A percentile compares a stretch with the other conserved stretches of the same genome.
Evolutionary conservation across 176 grass and related monocot species (phyloP).

Genomic region (Saccharum spontaneum): DNA sequence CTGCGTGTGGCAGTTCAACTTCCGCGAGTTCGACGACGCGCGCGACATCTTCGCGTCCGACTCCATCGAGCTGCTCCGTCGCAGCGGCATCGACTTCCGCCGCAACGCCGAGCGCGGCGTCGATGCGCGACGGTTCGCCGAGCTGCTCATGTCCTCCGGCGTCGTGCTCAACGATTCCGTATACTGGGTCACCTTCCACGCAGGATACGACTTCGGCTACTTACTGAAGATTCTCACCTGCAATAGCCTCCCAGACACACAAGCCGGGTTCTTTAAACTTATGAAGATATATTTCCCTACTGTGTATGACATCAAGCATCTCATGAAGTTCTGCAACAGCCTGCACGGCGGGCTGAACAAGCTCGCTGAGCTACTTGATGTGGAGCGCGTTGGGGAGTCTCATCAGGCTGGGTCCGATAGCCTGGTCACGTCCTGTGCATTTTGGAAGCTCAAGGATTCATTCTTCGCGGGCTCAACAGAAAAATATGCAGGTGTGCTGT

Average conservation of each 20-base stretch:
- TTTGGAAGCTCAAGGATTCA: constrained; percentile 81
- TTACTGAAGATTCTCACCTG: constrained; percentile 91
- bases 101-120: constrained; percentile 72
- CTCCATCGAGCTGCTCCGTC: constrained; percentile 90
- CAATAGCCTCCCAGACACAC: constrained; percentile 75
- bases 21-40: constrained; percentile 85
- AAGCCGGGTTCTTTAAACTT: constrained; percentile 69
- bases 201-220: constrained; percentile 89
- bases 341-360: constrained; percentile 95
- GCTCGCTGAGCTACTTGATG: constrained; percentile 84
- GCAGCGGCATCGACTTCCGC: constrained; percentile 89
- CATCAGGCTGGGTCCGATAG: constrained; percentile 97
- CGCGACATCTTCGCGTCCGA: constrained; percentile 76
- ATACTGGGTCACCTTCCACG: constrained; percentile 93
- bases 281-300: constrained; percentile 95
- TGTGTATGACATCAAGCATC: constrained; percentile 93
- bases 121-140: constrained; percentile 62
- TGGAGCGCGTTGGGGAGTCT: constrained; percentile 91
- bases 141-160: constrained; percentile 95
- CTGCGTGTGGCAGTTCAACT: constrained; percentile 97
- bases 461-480: constrained; percentile 82
- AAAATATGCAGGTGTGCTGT: constrained; percentile 95
- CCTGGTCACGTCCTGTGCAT: constrained; percentile 76
- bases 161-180: constrained; percentile 90
- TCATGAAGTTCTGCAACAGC: constrained; percentile 99